Evolutionary conservation across 2,329 filamentous ascomycete species (phyloP).

Genomic region (Colletotrichum cereale): DNA sequence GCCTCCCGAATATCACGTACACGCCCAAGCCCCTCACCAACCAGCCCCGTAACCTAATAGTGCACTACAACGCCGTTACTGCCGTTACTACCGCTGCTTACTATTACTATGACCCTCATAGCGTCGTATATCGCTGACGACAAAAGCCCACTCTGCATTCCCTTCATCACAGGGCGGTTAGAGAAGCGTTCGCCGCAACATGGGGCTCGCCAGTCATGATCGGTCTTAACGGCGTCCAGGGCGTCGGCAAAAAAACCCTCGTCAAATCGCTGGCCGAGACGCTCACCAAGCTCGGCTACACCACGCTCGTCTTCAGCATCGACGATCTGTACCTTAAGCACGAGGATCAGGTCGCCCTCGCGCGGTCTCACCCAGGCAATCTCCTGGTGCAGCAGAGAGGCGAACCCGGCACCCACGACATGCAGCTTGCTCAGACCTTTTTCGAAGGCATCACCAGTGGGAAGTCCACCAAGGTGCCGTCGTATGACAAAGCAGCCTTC

Average conservation of each 20-base stretch:
- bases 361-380: constrained; percentile 75
- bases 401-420: constrained; percentile 86
- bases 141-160: constrained; percentile 82
- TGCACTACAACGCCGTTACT: background rate
- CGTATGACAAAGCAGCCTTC: constrained; percentile 87
- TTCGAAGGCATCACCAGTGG: constrained; percentile 70
- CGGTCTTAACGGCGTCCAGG: constrained; percentile 91
- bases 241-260: constrained; percentile 91
- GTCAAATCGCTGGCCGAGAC: constrained; percentile 75
- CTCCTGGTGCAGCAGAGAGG: constrained; percentile 84
- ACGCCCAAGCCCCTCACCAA: constrained; percentile 1
- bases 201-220: constrained; percentile 79
- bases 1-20: constrained; percentile 19
- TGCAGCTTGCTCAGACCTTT: constrained; percentile 71
- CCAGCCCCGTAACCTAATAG: background rate
- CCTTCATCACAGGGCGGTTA: constrained; percentile 77
- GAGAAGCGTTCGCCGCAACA: constrained; percentile 54
- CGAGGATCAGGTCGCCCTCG: constrained; percentile 74
- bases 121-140: constrained; percentile 72
- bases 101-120: constrained; percentile 1
- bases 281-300: constrained; percentile 67
- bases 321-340: constrained; percentile 91
- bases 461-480: constrained; percentile 70
- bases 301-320: constrained; percentile 82
- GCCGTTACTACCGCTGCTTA: background rate